Base-by-base conservation (phyloP, 2,329 filamentous ascomycete genomes). In the Raffaelea albimanens region DNA sequence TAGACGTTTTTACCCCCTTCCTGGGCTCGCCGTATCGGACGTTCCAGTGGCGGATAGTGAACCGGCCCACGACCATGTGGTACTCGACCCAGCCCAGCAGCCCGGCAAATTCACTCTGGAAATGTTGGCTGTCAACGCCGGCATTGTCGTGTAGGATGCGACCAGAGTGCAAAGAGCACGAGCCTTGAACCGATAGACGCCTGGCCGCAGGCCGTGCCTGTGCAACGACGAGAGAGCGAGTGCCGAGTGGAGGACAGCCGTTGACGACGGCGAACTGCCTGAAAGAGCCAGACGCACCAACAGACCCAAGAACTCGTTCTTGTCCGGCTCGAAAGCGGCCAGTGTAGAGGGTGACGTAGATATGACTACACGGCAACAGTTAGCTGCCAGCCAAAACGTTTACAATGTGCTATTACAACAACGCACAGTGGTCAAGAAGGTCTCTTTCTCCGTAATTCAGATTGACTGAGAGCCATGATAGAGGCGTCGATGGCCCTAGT, bases 11-110 rank as follows among this genome's bases (percentile, higher is more conserved):
- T 9, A 29, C 29, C 38, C 39, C 45, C 43, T 43, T 47, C 3
- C 16, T 29, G n/a, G 41, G 8, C 25, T 33, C 43, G 2, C 46
- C 40, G 7, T 43, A n/a, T n/a, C n/a, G 23, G n/a, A 43, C 13
- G 34, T 46, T 41, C 48, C 48, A 50, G 44, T 50, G 48, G n/a
- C 48, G 44, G 40, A 50, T 38, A 18, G 29, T 50, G n/a, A 50
- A 50, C 16, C 34, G 44, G 44, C 40, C 29, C 44, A 50, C 41
- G 25, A 44, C 48, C 48, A 44, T 46, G 20, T 50, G 48, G 11
- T 50, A 50, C 41, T 50, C 48, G 19, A 46, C 48, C 48, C 48
- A 50, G 13, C 34, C 44, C 2, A 50, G 21, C 9, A 50, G 44
- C 33, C 25, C 4, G 18, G 36, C 40, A 16, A 29, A 40, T 33